Conservation (phyloP, 23 red algal genomes). For the Chondrus crispus region DNA sequence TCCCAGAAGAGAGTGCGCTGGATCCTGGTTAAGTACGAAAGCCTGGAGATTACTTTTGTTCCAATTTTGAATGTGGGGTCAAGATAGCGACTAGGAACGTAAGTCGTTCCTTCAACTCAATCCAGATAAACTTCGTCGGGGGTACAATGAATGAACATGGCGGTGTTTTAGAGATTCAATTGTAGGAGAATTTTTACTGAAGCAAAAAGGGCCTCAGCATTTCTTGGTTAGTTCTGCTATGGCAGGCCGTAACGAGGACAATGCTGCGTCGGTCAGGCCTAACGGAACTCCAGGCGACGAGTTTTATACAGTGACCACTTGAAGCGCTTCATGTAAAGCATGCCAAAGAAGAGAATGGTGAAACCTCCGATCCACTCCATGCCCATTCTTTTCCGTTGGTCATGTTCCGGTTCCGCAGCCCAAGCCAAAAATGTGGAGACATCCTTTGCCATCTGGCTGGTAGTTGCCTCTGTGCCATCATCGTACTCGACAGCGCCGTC, state of each 20-base stretch:
- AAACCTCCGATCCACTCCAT: slow-evolving; percentile 83
- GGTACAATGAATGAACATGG: neutral
- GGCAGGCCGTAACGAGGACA: neutral
- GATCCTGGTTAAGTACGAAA: no score
- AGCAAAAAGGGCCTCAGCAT: neutral
- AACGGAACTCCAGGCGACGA: slow-evolving; percentile 88
- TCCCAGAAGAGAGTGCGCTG: no score
- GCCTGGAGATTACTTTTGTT: no score
- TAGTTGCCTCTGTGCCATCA: slow-evolving; percentile 95
- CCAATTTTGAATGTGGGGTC: no score
- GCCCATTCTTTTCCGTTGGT: slow-evolving; percentile 93
- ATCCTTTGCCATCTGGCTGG: slow-evolving; percentile 98
- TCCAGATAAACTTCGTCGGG: neutral
- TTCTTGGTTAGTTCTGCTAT: neutral
- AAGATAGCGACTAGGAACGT: no score
- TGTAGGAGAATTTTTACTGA: neutral
- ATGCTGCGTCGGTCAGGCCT: neutral
- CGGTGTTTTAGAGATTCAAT: neutral
- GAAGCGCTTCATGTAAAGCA: slow-evolving; percentile 89
- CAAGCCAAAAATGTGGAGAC: slow-evolving; percentile 94
- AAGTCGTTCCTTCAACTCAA: neutral
- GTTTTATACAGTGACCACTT: slow-evolving; percentile 90
- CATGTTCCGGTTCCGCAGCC: slow-evolving; percentile 97
- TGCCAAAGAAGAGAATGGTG: slow-evolving; percentile 58
- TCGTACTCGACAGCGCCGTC: slow-evolving; percentile 98